Evolutionary conservation across 345 rosid genomes (phyloP).

Genomic region (Lepidium aucheri): DNA sequence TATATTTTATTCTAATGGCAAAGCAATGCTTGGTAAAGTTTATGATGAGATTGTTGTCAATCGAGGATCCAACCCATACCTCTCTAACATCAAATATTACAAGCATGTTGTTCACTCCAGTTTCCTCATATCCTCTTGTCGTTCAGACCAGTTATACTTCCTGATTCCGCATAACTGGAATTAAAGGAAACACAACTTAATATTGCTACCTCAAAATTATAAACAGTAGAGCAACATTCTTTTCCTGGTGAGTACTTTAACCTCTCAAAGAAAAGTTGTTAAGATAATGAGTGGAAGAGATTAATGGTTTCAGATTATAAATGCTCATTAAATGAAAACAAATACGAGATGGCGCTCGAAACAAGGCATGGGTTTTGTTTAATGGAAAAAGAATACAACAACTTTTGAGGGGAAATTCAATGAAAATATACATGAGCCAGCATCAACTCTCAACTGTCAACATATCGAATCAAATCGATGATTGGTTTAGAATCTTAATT

Average conservation of each 20-base stretch:
- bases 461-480: constrained; percentile 89
- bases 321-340: constrained; percentile 18
- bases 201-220: no score
- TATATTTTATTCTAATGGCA: constrained; percentile 85
- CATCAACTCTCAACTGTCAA: constrained; percentile 95
- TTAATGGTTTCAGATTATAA: neutral
- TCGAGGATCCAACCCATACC: constrained; percentile 97
- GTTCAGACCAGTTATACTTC: constrained; percentile 95
- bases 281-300: no score
- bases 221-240: no score
- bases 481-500: constrained; percentile 92
- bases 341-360: constrained; percentile 90
- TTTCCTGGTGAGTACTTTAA: no score
- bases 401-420: constrained; percentile 90
- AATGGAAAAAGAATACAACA: constrained; percentile 98
- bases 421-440: constrained; percentile 83
- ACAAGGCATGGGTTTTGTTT: constrained; percentile 96
- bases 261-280: neutral
- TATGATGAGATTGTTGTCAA: constrained; percentile 94
- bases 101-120: constrained; percentile 95
- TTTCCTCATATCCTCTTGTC: constrained; percentile 96
- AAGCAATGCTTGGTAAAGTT: constrained; percentile 85
- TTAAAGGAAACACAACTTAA: constrained; percentile 44
- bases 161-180: constrained; percentile 92
- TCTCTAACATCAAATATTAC: constrained; percentile 90